phyloP scores from a whole-genome alignment of 345 rosid species.

The Euphorbia lathyris region DNA sequence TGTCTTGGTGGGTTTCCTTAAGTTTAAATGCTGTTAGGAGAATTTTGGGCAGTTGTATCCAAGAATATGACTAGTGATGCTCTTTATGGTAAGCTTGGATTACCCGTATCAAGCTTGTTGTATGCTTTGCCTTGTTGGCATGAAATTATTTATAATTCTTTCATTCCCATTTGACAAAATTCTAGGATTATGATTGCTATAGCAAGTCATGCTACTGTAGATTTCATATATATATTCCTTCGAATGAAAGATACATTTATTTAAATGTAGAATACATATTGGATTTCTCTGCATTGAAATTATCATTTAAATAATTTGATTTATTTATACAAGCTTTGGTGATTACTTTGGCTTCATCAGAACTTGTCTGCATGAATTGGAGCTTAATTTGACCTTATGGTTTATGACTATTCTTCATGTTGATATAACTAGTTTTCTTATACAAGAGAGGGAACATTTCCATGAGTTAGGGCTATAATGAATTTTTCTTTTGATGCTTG shows the following conservation, averaged over 20 bases:
- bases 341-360: neutral
- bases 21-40: neutral
- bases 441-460: neutral
- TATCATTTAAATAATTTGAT: neutral
- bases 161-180: neutral
- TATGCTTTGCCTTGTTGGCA: neutral
- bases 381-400: neutral
- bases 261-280: too few relatives aligned
- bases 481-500: conserved; percentile 11
- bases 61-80: neutral
- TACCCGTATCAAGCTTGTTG: neutral
- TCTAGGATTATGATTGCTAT: neutral
- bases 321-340: neutral
- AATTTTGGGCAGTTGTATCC: neutral
- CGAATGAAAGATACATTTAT: too few relatives aligned
- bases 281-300: neutral
- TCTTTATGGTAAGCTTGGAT: neutral
- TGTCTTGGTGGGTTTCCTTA: neutral
- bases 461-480: neutral
- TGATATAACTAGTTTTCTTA: neutral
- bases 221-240: neutral
- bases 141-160: neutral
- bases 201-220: neutral
- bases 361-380: neutral
- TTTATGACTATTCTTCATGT: neutral